Evolutionary conservation across 441 rosid genomes (phyloP), one percentile per base, ranked within the genome.

Genomic region (Breynia disticha): DNA sequence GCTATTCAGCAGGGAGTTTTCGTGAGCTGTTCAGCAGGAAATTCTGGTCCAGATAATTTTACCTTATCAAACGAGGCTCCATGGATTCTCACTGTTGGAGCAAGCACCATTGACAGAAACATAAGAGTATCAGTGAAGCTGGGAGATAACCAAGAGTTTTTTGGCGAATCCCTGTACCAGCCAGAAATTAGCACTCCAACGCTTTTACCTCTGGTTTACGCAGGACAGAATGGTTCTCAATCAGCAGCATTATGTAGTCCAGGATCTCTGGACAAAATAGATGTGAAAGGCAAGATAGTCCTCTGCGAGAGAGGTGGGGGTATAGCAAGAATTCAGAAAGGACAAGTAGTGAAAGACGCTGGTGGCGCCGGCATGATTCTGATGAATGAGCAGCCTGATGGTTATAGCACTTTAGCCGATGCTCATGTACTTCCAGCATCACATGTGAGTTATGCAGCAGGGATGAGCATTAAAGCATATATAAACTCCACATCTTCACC

Each of bases 301-400:
- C 67, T 62, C 1, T 79, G 86, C 39, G 75, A 76, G 6, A 62
- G 75, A 50, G 94, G 88, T 52, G 79, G 78, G 0, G 60, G 18
- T 0, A 57, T 39, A 1, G 66, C 52, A 1, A 68, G 82, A 61
- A 57, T 75, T 16, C 72, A 67, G 32, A 77, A 77, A 60, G 87
- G 87, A 8, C 72, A 70, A 32, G 80, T 60, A 16, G 69, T 67
- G 19, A 32, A 38, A 50, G 52, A 72, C 15, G 82, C 79, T 0
- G 79, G 91, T 11, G 91, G 75, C 0, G 77, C 51, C 7, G 86
- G 78, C 59, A 79, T 84, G 83, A 75, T 84, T 52, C 76, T 79
- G 5, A 62, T 67, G 55, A 79, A 72, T 54, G 75, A 68, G 19
- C 19, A 55, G 22, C 4, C 35, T 28, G 44, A 46, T 14, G 82